phyloP scores from a whole-genome alignment of 2,329 filamentous ascomycete genomes.

The Catunica adiposa region DNA sequence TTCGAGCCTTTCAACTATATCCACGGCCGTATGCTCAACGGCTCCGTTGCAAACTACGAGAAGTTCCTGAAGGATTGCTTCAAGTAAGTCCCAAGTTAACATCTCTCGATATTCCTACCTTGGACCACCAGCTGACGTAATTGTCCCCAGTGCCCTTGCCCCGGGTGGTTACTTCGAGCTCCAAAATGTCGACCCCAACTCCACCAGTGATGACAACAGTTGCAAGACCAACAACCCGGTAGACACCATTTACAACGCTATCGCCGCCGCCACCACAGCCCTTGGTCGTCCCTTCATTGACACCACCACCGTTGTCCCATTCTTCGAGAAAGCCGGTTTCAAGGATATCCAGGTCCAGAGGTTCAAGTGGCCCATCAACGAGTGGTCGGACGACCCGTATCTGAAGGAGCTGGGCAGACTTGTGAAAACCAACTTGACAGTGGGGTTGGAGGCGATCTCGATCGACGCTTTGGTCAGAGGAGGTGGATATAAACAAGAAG shows the following conservation, averaged over 20 bases:
- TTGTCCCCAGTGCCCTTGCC: too few relatives aligned
- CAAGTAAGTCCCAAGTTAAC: too few relatives aligned
- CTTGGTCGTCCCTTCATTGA: not conserved
- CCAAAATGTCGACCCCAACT: not conserved
- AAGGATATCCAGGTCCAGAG: not conserved
- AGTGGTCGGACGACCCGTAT: not conserved
- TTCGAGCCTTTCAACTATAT: not conserved
- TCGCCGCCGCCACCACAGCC: not conserved
- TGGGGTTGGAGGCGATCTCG: not conserved
- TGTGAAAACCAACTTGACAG: not conserved
- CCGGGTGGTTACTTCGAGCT: not conserved
- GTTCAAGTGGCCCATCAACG: not conserved
- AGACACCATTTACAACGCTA: not conserved
- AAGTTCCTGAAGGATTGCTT: too few relatives aligned
- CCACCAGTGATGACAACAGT: not conserved
- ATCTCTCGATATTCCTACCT: too few relatives aligned
- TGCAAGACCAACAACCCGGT: not conserved
- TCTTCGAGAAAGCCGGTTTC: not conserved
- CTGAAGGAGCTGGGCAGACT: not conserved
- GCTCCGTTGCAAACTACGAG: not conserved
- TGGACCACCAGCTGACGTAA: too few relatives aligned
- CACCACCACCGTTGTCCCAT: not conserved
- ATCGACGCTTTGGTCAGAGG: not conserved
- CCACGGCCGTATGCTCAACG: not conserved
- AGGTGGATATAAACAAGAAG: not conserved